Conservation (phyloP, 1,139 yeast species). For the Spathaspora sp. region DNA sequence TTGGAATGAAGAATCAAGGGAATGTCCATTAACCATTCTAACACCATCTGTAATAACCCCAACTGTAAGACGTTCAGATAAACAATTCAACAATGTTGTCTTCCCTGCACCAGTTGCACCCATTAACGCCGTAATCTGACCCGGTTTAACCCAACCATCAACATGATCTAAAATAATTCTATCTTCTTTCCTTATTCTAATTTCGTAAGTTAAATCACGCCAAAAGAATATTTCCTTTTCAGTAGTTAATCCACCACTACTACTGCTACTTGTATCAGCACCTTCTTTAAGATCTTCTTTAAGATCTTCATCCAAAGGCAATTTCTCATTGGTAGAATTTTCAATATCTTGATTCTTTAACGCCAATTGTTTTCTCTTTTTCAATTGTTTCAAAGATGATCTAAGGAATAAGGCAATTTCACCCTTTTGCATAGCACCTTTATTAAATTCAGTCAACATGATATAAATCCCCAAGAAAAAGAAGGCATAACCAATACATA, state of each 20-base stretch:
- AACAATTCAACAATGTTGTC: conserved; percentile 34
- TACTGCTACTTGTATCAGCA: too few species aligned
- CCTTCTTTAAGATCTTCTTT: neutral
- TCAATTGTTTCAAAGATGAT: conserved; percentile 39
- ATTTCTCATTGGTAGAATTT: conserved; percentile 5
- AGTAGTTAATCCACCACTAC: conserved; percentile 12
- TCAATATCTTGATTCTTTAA: conserved; percentile 9
- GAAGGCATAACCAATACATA: conserved; percentile 53
- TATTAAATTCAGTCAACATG: conserved; percentile 60
- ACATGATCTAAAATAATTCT: conserved; percentile 65
- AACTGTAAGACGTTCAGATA: conserved; percentile 34
- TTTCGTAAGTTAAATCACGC: conserved; percentile 75
- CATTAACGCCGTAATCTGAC: conserved; percentile 32
- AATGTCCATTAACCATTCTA: conserved; percentile 38
- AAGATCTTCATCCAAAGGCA: too few species aligned
- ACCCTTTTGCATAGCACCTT: conserved; percentile 83
- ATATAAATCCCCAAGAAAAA: conserved; percentile 60
- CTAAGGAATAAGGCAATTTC: conserved; percentile 70
- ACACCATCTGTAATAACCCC: conserved; percentile 37
- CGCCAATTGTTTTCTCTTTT: conserved; percentile 7
- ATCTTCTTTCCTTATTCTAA: conserved; percentile 62
- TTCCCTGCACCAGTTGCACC: conserved; percentile 41
- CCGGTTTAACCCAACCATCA: conserved; percentile 60
- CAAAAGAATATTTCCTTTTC: conserved; percentile 73
- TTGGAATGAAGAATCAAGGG: conserved; percentile 34